These are phyloP conservation scores for Colletotrichum euphorbiae DNA, from an alignment of 2,329 filamentous ascomycete genomes.

Conservation along the genomic window DNA sequence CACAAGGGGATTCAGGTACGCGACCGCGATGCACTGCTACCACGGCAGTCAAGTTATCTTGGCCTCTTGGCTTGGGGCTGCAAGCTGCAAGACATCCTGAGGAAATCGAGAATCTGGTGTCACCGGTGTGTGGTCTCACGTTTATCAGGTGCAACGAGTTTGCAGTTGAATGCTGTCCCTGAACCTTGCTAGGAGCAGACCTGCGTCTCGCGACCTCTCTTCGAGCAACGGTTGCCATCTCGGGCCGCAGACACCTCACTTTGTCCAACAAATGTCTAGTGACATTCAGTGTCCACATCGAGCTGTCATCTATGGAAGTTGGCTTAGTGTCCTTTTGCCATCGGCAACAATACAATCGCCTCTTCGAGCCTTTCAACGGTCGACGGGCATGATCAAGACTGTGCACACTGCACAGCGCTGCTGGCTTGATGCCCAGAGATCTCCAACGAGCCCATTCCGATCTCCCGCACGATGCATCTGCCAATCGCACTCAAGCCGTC, in stretches of 20 bases:
- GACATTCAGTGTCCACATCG: neutral
- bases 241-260: too few relatives aligned
- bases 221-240: too few relatives aligned
- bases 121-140: neutral
- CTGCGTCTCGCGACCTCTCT: too few relatives aligned
- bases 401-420: constrained; percentile 9
- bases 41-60: constrained; percentile 22
- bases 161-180: neutral
- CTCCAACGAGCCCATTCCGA: neutral
- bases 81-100: neutral
- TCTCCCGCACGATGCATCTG: constrained; percentile 17
- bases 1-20: constrained; percentile 32
- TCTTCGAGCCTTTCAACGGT: neutral
- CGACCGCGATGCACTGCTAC: constrained; percentile 11
- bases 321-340: constrained; percentile 29
- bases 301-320: constrained; percentile 3
- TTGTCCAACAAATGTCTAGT: neutral
- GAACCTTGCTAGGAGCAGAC: neutral
- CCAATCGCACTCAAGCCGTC: too few relatives aligned
- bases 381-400: neutral
- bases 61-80: constrained; percentile 21
- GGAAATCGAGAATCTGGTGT: neutral
- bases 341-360: constrained; percentile 3
- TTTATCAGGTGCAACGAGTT: neutral
- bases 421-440: constrained; percentile 8